A percentile compares a stretch with the other conserved stretches of the same genome.
Conservation (phyloP, 2,329 filamentous ascomycete species). For the Colletotrichum theobromicola region DNA sequence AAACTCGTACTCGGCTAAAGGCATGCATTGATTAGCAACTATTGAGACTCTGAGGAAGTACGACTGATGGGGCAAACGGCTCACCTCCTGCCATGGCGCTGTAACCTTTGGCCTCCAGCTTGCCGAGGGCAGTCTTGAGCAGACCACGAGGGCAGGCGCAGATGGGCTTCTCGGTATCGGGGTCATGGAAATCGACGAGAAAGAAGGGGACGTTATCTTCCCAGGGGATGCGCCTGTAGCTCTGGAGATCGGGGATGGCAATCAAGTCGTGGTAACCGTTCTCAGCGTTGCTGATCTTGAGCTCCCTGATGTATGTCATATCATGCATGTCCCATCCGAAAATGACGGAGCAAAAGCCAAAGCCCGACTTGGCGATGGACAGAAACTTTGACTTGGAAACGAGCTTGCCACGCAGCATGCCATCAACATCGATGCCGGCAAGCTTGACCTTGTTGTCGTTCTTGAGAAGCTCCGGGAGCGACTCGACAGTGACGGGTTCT, state of each 20-base stretch:
- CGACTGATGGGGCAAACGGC: constrained; percentile 30
- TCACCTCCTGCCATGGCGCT: constrained; percentile 89
- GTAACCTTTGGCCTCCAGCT: constrained; percentile 71
- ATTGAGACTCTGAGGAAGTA: too few relatives aligned
- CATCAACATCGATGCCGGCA: constrained; percentile 86
- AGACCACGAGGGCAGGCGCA: constrained; percentile 82
- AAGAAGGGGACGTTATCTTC: constrained; percentile 88
- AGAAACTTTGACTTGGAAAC: constrained; percentile 94
- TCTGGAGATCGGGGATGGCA: constrained; percentile 78
- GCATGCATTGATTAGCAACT: background rate
- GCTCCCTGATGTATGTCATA: constrained; percentile 83
- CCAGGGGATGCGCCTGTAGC: constrained; percentile 88
- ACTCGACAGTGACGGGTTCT: constrained; percentile 59
- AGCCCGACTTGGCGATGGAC: constrained; percentile 78
- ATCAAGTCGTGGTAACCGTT: constrained; percentile 90
- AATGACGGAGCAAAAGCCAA: constrained; percentile 93
- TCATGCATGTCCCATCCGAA: constrained; percentile 99
- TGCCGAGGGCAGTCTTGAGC: constrained; percentile 70
- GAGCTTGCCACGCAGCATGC: constrained; percentile 85
- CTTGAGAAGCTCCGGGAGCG: constrained; percentile 70
- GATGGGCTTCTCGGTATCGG: constrained; percentile 74
- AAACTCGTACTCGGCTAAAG: constrained; percentile 91
- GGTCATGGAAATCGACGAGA: constrained; percentile 82
- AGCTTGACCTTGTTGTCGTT: constrained; percentile 84
- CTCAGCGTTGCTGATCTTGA: constrained; percentile 86